phyloP scores from a whole-genome alignment of 139 green algal species.

The Spirogloea muscicola region DNA sequence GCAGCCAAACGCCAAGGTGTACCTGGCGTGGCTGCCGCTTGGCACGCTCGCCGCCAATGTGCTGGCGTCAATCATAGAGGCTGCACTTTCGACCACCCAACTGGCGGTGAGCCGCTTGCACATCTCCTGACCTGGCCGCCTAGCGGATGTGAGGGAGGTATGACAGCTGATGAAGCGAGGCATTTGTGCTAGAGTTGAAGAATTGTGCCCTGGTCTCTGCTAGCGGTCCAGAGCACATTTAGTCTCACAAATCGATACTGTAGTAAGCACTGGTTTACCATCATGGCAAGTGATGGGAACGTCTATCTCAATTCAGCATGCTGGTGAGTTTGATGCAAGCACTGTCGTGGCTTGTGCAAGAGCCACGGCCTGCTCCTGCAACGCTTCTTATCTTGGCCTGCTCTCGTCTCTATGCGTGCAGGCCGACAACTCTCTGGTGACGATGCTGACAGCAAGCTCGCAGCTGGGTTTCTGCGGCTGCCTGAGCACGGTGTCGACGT shows the following conservation, averaged over 20 bases:
- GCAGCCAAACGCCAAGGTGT: background rate
- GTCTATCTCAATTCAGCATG: background rate
- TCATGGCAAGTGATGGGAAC: too few relatives aligned
- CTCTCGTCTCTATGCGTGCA: background rate
- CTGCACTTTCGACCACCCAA: background rate
- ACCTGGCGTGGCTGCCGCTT: slow-evolving; percentile 33
- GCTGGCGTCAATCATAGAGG: slow-evolving; percentile 9
- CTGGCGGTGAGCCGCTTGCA: slow-evolving; percentile 10
- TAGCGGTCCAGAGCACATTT: too few relatives aligned
- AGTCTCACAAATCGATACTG: too few relatives aligned
- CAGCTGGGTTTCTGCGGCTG: slow-evolving; percentile 37
- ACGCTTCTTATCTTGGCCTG: background rate
- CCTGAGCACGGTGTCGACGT: slow-evolving; percentile 41
- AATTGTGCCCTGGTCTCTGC: too few relatives aligned
- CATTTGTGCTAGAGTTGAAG: too few relatives aligned
- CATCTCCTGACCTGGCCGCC: too few relatives aligned
- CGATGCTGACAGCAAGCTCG: background rate
- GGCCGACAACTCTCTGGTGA: background rate
- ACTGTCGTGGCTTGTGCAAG: background rate
- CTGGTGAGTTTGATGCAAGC: background rate
- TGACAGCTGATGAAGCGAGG: too few relatives aligned
- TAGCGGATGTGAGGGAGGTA: too few relatives aligned
- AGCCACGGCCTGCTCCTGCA: background rate
- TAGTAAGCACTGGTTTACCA: too few relatives aligned
- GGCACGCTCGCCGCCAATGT: slow-evolving; percentile 32